These are phyloP conservation scores for Geosmithia putterillii DNA, from an alignment of 2,329 filamentous ascomycete species.

Conservation along the genomic window DNA sequence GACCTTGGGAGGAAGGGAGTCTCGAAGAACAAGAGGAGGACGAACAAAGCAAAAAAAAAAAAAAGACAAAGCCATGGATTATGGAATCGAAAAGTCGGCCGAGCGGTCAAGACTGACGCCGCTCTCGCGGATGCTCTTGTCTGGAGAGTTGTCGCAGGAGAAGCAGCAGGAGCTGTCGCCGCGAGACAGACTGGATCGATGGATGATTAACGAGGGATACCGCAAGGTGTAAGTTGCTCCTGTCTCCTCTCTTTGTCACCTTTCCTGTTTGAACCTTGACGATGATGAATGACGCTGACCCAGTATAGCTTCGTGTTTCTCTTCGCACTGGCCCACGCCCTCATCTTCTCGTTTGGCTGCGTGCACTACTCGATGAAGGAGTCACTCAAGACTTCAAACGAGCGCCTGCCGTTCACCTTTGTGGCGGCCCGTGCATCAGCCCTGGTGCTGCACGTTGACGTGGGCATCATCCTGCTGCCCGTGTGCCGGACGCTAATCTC, in stretches of 20 bases:
- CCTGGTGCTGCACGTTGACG: slow-evolving; percentile 68
- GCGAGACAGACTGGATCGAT: slow-evolving; percentile 65
- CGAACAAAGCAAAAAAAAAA: neutral
- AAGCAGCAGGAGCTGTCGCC: slow-evolving; percentile 54
- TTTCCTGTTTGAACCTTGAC: neutral
- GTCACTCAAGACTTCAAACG: slow-evolving; percentile 52
- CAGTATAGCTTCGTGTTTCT: slow-evolving; percentile 56
- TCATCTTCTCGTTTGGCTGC: slow-evolving; percentile 71
- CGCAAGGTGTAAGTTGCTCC: slow-evolving; percentile 51
- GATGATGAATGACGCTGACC: too few species aligned
- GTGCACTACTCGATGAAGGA: slow-evolving; percentile 73
- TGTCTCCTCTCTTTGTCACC: neutral
- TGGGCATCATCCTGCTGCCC: slow-evolving; percentile 67
- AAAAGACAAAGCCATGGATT: neutral
- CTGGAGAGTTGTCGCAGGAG: slow-evolving; percentile 70
- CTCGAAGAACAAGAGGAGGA: neutral
- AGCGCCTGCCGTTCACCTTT: slow-evolving; percentile 63
- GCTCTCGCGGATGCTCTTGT: slow-evolving; percentile 70
- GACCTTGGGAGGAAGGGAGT: neutral
- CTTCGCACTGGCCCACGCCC: slow-evolving; percentile 59
- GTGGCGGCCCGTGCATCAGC: slow-evolving; percentile 66
- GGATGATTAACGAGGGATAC: slow-evolving; percentile 87
- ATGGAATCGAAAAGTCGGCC: slow-evolving; percentile 26
- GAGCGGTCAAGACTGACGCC: slow-evolving; percentile 76
- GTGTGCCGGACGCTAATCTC: slow-evolving; percentile 80